A percentile compares a stretch with the other conserved stretches of the same genome.
Evolutionary conservation across 345 rosid genomes (phyloP).

Genomic region (Psidium guajava): DNA sequence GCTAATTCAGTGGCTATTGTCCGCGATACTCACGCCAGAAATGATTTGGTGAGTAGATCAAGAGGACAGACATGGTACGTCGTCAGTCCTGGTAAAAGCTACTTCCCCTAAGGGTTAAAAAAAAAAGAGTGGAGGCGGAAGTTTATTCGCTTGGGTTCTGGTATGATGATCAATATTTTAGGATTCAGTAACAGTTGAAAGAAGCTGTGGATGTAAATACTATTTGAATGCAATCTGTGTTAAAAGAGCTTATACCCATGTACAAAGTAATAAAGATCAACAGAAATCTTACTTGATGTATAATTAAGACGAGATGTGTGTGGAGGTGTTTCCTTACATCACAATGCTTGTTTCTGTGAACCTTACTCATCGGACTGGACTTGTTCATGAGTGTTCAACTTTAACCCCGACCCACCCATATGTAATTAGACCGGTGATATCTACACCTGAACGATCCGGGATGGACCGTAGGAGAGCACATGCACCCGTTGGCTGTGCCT

Average conservation of each 20-base stretch:
- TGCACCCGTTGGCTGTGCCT: background rate
- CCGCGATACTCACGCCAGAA: background rate
- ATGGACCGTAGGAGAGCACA: conserved; percentile 6
- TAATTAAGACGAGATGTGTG: background rate
- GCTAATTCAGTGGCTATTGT: background rate
- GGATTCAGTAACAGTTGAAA: background rate
- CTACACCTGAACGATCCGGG: conserved; percentile 6
- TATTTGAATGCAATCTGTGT: background rate
- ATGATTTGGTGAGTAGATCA: background rate
- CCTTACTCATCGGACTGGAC: background rate
- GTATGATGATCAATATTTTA: background rate
- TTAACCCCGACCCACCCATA: background rate
- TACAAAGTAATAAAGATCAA: background rate
- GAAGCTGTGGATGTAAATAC: background rate
- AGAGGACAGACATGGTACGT: background rate
- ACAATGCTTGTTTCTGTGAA: background rate
- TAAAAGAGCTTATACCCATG: background rate
- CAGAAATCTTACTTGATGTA: background rate
- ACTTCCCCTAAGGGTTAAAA: background rate
- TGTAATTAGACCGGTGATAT: background rate
- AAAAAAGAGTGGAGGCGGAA: background rate
- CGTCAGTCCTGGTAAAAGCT: background rate
- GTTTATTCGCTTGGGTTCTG: background rate
- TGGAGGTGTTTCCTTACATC: background rate
- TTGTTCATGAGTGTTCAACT: background rate